Evolutionary conservation across 2,329 filamentous ascomycete species (phyloP), one percentile per base, ranked within the genome.

Genomic region (Lecanosticta acicola): DNA sequence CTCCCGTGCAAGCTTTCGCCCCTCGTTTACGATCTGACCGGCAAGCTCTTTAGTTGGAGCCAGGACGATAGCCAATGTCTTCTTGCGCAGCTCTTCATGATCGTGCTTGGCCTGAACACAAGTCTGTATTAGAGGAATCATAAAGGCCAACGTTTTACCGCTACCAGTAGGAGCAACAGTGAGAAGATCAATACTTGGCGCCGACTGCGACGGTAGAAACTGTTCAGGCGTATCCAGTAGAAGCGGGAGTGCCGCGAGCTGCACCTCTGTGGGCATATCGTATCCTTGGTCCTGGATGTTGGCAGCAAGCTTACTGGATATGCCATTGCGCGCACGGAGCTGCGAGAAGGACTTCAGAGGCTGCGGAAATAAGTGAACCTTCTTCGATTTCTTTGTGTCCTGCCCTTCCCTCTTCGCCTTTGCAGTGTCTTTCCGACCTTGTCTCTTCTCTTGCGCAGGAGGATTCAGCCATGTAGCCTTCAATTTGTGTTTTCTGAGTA

Each of bases 101-200:
- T 50, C 48, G 24, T 63, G 64, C 16, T 57, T 56, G 34, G 64
- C 55, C 2, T 57, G 55, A n/a, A 67, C 54, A 14, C 94, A 81
- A 37, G 79, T 77, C 61, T 94, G 84, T 57, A 98, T 81, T 2
- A 89, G 77, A 0, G 91, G 90, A 34, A 98, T 85, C 59, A 97
- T 68, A 60, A 96, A 98, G 14, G 89, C 88, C 53, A 98, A 73
- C 0, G 93, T 98, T 73, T 98, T 98, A 36, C 93, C 93, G 65
- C 91, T 97, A 18, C 93, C 93, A 0, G 93, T 98, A 1, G 93
- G 93, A 2, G 93, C 93, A 35, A 97, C 82, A 0, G 87, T 87
- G 52, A 98, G 68, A 32, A 98, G 80, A 70, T 98, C 84, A 0
- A 77, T 77, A 45, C 24, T 54, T 70, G 50, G 74, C 70, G 0